These are phyloP conservation scores for Gossypium schwendimanii DNA, from an alignment of 441 rosid genomes.

Conservation along the genomic window DNA sequence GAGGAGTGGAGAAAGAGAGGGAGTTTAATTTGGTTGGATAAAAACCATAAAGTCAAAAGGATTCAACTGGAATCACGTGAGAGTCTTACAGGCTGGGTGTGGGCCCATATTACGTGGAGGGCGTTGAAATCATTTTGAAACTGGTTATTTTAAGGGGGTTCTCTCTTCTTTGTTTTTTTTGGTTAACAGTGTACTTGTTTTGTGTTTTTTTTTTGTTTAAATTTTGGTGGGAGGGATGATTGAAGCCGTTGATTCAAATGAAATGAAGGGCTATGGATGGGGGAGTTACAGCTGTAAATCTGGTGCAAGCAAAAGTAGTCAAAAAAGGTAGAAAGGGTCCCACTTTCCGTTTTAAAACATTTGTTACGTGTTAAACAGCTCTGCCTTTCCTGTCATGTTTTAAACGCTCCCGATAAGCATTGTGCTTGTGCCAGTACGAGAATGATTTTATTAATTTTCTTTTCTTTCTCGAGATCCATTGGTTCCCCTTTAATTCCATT, in stretches of 20 bases:
- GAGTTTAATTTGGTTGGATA: background rate
- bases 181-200: background rate
- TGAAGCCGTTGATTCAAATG: slow-evolving; percentile 32
- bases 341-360: slow-evolving; percentile 29
- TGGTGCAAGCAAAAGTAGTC: slow-evolving; percentile 13
- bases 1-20: background rate
- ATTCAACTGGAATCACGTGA: slow-evolving; percentile 46
- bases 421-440: slow-evolving; percentile 15
- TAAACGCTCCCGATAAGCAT: slow-evolving; percentile 25
- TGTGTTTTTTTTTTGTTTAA: too few relatives aligned
- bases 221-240: background rate
- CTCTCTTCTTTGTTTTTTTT: background rate
- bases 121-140: slow-evolving; percentile 26
- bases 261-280: slow-evolving; percentile 22
- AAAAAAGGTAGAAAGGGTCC: slow-evolving; percentile 24
- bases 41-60: slow-evolving; percentile 31
- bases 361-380: slow-evolving; percentile 43
- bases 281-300: slow-evolving; percentile 40
- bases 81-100: slow-evolving; percentile 56
- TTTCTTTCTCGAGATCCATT: background rate
- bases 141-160: slow-evolving; percentile 4
- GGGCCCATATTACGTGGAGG: slow-evolving; percentile 39
- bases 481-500: background rate
- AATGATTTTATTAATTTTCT: slow-evolving; percentile 22
- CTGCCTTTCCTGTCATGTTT: slow-evolving; percentile 41